Conservation (phyloP, 2,329 filamentous ascomycete species). For the Blastomyces parvus region DNA sequence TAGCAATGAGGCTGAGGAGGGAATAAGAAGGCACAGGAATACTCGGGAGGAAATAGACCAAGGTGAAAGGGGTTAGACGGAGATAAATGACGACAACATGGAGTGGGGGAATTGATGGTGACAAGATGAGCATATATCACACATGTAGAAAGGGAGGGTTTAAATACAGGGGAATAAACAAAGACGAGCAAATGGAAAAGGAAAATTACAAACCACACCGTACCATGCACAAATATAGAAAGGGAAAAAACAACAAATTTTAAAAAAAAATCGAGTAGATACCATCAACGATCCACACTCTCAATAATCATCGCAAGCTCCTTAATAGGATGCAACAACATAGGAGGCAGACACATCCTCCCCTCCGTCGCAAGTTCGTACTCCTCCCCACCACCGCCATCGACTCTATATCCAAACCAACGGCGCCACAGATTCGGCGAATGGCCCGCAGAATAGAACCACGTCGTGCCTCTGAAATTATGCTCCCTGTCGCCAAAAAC, state of each 20-base stretch:
- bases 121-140: not conserved
- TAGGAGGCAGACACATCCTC: conserved; percentile 81
- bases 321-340: conserved; percentile 85
- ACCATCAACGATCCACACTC: conserved; percentile 7
- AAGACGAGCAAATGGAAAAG: not conserved
- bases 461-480: conserved; percentile 76
- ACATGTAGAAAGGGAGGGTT: not conserved
- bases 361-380: conserved; percentile 66
- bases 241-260: not conserved
- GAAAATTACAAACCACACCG: too few species aligned
- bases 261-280: not conserved
- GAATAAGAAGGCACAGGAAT: not conserved
- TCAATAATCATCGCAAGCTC: conserved; percentile 50
- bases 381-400: conserved; percentile 68
- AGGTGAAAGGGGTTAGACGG: not conserved
- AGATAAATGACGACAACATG: not conserved
- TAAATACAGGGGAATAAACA: not conserved
- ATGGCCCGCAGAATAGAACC: conserved; percentile 86
- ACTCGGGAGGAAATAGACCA: not conserved
- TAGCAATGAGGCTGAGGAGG: not conserved
- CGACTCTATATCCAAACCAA: conserved; percentile 75
- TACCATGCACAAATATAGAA: not conserved
- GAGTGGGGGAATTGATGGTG: not conserved
- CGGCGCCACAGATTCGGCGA: conserved; percentile 69
- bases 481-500: conserved; percentile 79